Base-by-base conservation (phyloP, 495 filamentous ascomycete genomes). In the Penicillium roqueforti region DNA sequence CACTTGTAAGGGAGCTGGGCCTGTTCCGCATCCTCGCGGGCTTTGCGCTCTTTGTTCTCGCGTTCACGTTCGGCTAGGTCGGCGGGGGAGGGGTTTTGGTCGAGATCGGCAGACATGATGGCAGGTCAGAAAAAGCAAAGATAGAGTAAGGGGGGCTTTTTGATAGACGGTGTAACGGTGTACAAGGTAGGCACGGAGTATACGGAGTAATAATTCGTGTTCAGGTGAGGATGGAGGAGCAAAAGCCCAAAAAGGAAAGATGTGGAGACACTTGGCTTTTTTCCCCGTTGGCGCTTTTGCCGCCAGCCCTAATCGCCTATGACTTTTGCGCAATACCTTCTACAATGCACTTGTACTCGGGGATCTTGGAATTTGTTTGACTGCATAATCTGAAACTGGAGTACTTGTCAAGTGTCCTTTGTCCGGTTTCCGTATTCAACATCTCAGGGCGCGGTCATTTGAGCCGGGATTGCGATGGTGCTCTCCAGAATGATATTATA, bases 1-100 rank as follows among this genome's bases (percentile, higher is more conserved):
- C 93, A 98, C 74, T 93, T 91, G 84, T 98, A 98, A 4, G 93
- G 93, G 9, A 98, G 85, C 38, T 85, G 80, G 19, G 87, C 89
- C 76, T 98, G 93, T 70, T 97, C 93, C 31, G 84, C 87, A 28
- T 79, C 80, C 70, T 98, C 91, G 67, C 86, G 85, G 51, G 82
- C 85, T 65, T 84, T 84, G 65, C 85, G 82, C 26, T 85, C 86
- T 32, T 83, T 83, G 65, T 91, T 86, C 53, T 76, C 68, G 43
- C 46, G 59, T 28, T 81, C 78, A 56, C 75, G 76, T 48, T 69
- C 61, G 43, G 69, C 70, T 60, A 82, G 70, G 43, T 82, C 82
- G 34, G 76, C 69, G 44, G 80, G 78, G 19, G 69, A 78, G 40
- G 83, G 83, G 58, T 60, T 46, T 8, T 60, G 74, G 41, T 74